These are phyloP conservation scores for Anaeramoeba flamelloides DNA, from an alignment of 78 protist genomes.

Conservation along the genomic window DNA sequence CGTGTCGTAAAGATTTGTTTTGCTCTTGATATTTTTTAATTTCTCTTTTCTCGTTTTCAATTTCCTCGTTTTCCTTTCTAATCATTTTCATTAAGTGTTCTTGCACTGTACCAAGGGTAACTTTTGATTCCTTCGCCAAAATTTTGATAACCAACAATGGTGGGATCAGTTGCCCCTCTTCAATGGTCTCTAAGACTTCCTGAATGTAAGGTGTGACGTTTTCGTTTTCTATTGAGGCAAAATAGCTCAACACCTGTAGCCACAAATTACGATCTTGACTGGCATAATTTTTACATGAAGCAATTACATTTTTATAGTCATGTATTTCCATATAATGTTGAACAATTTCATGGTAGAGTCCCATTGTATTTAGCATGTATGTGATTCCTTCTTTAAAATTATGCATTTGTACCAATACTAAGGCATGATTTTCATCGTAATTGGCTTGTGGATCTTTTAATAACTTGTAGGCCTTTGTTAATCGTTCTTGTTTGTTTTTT, in stretches of 20 bases:
- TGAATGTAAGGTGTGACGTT: too few relatives aligned
- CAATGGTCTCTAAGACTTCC: too few relatives aligned
- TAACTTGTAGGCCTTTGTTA: too few relatives aligned
- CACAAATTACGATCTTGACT: conserved; percentile 56
- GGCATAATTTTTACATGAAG: conserved; percentile 44
- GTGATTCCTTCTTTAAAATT: conserved; percentile 48
- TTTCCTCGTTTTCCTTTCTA: not conserved
- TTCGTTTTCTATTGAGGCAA: conserved; percentile 35
- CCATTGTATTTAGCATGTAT: conserved; percentile 36
- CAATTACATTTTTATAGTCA: conserved; percentile 31
- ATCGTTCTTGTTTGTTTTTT: too few relatives aligned
- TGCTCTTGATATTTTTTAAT: not conserved
- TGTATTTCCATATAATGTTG: conserved; percentile 56
- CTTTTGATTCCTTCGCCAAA: not conserved
- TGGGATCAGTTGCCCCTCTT: not conserved
- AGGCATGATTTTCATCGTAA: conserved; percentile 57
- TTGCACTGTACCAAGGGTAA: not conserved
- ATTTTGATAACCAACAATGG: conserved; percentile 2
- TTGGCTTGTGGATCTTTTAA: too few relatives aligned
- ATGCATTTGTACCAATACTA: conserved; percentile 48
- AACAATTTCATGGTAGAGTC: conserved; percentile 46
- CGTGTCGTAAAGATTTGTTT: conserved; percentile 9
- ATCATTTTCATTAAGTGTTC: not conserved
- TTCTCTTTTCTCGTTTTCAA: not conserved
- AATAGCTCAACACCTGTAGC: conserved; percentile 59